Conservation (phyloP, 805 yeast species). For the Spathaspora passalidarum region DNA sequence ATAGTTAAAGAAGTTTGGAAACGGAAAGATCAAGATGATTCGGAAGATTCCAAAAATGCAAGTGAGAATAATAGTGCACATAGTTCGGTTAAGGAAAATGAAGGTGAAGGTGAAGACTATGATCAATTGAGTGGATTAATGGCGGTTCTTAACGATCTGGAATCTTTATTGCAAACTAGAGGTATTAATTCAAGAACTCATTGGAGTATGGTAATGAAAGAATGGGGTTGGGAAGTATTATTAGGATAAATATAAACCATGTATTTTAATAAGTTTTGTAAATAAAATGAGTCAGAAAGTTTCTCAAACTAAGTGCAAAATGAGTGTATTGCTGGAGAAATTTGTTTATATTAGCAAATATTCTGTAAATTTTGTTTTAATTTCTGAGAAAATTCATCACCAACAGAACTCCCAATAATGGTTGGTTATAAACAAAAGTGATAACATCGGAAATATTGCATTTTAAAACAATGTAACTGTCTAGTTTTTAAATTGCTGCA, state of each 20-base stretch:
- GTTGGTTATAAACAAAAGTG: too few relatives aligned
- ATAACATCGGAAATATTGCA: too few relatives aligned
- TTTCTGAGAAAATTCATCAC: too few relatives aligned
- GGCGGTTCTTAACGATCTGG: constrained; percentile 33
- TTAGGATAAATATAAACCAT: constrained; percentile 47
- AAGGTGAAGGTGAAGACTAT: constrained; percentile 20
- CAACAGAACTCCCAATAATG: too few relatives aligned
- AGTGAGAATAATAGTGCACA: neutral
- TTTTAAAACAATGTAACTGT: too few relatives aligned
- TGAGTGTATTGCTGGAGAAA: too few relatives aligned
- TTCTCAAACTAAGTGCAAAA: too few relatives aligned
- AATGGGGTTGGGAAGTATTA: constrained; percentile 75
- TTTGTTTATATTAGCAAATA: too few relatives aligned
- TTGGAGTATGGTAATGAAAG: constrained; percentile 70
- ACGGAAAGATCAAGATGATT: constrained; percentile 46
- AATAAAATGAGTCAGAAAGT: too few relatives aligned
- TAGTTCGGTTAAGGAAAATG: constrained; percentile 8
- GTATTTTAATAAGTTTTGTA: neutral
- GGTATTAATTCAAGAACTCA: constrained; percentile 50
- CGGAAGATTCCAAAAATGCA: constrained; percentile 16
- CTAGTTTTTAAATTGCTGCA: too few relatives aligned
- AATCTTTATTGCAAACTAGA: constrained; percentile 12
- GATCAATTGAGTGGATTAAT: constrained; percentile 38
- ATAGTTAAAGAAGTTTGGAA: constrained; percentile 73
- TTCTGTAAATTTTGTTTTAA: too few relatives aligned